Base-by-base conservation (phyloP, 2,329 filamentous ascomycete species). In the Rugonectria rugulosa region DNA sequence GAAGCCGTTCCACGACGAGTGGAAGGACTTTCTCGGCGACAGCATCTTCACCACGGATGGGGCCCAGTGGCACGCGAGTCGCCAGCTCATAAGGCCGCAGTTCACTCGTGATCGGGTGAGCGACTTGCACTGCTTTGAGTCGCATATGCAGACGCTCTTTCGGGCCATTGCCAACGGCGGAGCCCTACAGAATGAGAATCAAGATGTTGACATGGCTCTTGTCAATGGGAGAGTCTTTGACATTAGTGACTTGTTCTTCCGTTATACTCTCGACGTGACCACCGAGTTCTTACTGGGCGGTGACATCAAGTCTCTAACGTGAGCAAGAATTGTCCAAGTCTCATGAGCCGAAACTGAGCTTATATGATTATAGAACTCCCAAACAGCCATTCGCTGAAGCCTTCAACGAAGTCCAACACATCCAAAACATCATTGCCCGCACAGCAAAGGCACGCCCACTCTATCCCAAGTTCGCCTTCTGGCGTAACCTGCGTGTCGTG, bases 231-330 rank as follows among this genome's bases (percentile, higher is more conserved):
- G 77, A 42, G 79, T 84, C 9, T 23, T 94, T 24, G 86, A 96
- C 65, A 84, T 94, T 8, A 83, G 86, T 61, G 85, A 92, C 57
- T 78, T 96, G 50, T 89, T 97, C 75, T 96, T 92, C 77, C 82
- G 90, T n/a, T 89, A 88, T 68, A 93, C 92, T 0, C 81, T 97
- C 23, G 93, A 97, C 73, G 88, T 90, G 7, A 87, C 91, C 2
- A 97, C 92, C 0, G 90, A 96, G 65, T 97, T 97, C 70, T 77
- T 97, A 23, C 83, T 97, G 3, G 93, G 93, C 4, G 80, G 87
- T 57, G 89, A 89, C 59, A 88, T 93, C 17, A 84, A 83, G 66
- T 83, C 81, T 24, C 73, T 86, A n/a, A 79, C 77, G 81, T 83
- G 67, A 68, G 64, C 57, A 6, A n/a, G 6, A 32, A 32, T 32